These are phyloP conservation scores for Daedalea quercina DNA, from an alignment of 768 basidiomycete genomes.

Conservation along the genomic window DNA sequence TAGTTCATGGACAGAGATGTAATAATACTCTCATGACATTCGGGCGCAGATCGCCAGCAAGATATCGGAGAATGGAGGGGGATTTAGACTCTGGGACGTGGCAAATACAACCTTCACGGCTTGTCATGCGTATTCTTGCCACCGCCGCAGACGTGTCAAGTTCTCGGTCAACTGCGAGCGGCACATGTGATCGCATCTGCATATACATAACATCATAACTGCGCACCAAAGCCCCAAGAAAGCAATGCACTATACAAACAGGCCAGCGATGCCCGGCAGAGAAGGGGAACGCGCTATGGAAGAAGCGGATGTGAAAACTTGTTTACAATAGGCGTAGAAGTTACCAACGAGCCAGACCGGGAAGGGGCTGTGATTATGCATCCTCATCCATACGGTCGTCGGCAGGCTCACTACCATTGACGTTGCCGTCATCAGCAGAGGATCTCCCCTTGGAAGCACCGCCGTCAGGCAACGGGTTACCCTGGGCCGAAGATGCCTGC, in stretches of 20 bases:
- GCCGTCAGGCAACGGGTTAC: not conserved
- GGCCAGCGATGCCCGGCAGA: not conserved
- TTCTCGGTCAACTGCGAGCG: no score
- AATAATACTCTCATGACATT: not conserved
- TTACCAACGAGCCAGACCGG: not conserved
- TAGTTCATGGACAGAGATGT: no score
- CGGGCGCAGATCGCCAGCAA: not conserved
- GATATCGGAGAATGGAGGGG: not conserved
- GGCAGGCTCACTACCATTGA: not conserved
- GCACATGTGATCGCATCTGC: not conserved
- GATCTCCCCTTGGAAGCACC: not conserved
- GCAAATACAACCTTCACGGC: no score
- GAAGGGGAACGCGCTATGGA: not conserved
- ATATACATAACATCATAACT: not conserved
- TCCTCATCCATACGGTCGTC: slow-evolving; percentile 17
- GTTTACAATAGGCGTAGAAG: not conserved
- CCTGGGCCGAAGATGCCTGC: not conserved
- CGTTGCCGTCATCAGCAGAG: not conserved
- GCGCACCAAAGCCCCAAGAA: not conserved
- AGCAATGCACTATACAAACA: not conserved
- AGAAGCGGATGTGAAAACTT: not conserved
- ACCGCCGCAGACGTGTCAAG: no score
- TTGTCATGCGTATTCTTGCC: no score
- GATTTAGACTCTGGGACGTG: not conserved
- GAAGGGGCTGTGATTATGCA: not conserved